phyloP scores from a whole-genome alignment of 805 yeast genomes.

The Myxozyma sirexii region DNA sequence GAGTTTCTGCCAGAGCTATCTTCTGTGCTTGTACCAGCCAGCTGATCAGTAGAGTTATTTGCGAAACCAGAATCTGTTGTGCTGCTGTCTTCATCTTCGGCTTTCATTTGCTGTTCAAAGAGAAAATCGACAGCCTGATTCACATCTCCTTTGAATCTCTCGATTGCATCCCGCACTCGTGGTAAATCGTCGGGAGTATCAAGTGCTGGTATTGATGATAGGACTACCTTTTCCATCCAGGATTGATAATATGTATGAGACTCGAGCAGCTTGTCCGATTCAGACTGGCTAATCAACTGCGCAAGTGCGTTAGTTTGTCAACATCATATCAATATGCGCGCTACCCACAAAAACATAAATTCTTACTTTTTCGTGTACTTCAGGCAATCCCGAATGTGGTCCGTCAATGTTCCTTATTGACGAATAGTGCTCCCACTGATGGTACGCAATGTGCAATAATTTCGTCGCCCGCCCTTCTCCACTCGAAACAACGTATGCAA shows the following conservation, averaged over 20 bases:
- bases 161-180: slow-evolving; percentile 24
- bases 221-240: slow-evolving; percentile 31
- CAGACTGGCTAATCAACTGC: slow-evolving; percentile 12
- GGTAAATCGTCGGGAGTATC: slow-evolving; percentile 6
- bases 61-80: neutral
- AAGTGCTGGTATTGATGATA: slow-evolving; percentile 23
- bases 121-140: slow-evolving; percentile 26
- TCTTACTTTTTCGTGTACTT: slow-evolving; percentile 29
- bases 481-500: slow-evolving; percentile 42
- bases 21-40: neutral
- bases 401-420: slow-evolving; percentile 46
- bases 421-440: slow-evolving; percentile 50
- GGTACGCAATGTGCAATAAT: slow-evolving; percentile 46
- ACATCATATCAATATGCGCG: neutral
- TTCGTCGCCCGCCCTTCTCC: neutral
- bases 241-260: slow-evolving; percentile 28
- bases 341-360: neutral
- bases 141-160: slow-evolving; percentile 29
- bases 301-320: too few relatives aligned
- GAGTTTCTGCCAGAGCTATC: neutral
- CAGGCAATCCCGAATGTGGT: slow-evolving; percentile 44
- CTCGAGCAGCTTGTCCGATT: slow-evolving; percentile 13
- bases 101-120: slow-evolving; percentile 19
- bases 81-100: neutral
- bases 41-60: neutral